Evolutionary conservation across 345 rosid genomes (phyloP).

Genomic region (Eucalyptus polybractea): DNA sequence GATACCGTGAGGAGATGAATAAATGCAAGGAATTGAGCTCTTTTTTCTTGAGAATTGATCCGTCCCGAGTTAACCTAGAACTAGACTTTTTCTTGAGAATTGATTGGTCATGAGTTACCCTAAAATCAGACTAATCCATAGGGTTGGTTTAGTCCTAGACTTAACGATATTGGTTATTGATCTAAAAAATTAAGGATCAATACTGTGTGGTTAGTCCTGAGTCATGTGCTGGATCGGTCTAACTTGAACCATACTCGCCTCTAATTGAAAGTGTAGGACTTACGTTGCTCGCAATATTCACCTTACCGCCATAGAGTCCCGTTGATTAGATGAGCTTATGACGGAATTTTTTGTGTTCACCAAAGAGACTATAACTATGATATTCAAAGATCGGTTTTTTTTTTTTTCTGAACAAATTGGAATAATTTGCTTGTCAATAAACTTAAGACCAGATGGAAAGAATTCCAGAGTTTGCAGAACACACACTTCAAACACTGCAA

Average conservation of each 20-base stretch:
- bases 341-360: not conserved
- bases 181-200: fast-evolving
- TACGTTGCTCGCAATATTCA: not conserved
- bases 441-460: not conserved
- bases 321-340: not conserved
- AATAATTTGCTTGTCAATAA: not conserved
- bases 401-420: not conserved
- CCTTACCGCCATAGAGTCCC: not conserved
- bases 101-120: no score
- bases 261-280: no score
- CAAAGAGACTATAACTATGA: not conserved
- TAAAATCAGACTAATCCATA: no score
- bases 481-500: not conserved
- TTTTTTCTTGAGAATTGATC: no score
- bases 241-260: no score
- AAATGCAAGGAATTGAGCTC: slow-evolving; percentile 33
- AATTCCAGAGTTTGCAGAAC: not conserved
- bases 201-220: fast-evolving
- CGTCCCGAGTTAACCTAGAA: no score
- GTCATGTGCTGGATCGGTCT: not conserved
- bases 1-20: slow-evolving; percentile 50
- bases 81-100: no score
- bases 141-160: not conserved
- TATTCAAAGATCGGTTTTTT: fast-evolving
- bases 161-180: fast-evolving